Conservation (phyloP, 129 eudicot species). For the Flaveria linearis region DNA sequence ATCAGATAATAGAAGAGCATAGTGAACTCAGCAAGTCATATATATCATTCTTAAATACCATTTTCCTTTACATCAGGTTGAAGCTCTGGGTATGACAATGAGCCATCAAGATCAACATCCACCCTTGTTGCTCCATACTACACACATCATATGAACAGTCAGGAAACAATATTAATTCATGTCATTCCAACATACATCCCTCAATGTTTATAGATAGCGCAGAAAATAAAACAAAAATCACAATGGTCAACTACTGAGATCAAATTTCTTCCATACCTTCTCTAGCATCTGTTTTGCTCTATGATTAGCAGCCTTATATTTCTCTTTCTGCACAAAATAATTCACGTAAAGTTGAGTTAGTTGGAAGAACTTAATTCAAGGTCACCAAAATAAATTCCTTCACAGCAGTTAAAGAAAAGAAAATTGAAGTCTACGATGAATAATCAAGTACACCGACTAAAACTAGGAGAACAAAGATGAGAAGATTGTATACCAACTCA, state of each 20-base stretch:
- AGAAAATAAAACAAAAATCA: neutral
- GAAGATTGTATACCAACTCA: conserved; percentile 54
- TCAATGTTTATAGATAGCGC: neutral
- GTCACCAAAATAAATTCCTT: conserved; percentile 7
- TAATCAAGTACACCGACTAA: neutral
- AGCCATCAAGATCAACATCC: conserved; percentile 90
- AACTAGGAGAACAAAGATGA: neutral
- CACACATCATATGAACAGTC: conserved; percentile 28
- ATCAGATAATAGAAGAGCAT: conserved; percentile 18
- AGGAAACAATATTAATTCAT: conserved; percentile 3
- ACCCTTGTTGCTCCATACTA: conserved; percentile 87
- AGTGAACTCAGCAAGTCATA: conserved; percentile 18
- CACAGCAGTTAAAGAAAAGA: neutral
- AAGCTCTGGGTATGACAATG: conserved; percentile 73
- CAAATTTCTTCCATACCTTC: conserved; percentile 46
- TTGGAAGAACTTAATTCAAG: conserved; percentile 6
- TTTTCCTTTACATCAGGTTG: conserved; percentile 54
- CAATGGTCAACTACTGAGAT: conserved; percentile 5
- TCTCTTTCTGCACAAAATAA: conserved; percentile 59
- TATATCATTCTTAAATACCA: conserved; percentile 27
- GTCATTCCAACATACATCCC: neutral
- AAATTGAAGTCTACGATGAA: neutral
- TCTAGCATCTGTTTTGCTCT: conserved; percentile 85
- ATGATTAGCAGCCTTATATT: conserved; percentile 85
- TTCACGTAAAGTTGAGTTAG: conserved; percentile 8